Evolutionary conservation across 2,329 filamentous ascomycete genomes (phyloP).

Genomic region (Davidsoniella eucalypti): DNA sequence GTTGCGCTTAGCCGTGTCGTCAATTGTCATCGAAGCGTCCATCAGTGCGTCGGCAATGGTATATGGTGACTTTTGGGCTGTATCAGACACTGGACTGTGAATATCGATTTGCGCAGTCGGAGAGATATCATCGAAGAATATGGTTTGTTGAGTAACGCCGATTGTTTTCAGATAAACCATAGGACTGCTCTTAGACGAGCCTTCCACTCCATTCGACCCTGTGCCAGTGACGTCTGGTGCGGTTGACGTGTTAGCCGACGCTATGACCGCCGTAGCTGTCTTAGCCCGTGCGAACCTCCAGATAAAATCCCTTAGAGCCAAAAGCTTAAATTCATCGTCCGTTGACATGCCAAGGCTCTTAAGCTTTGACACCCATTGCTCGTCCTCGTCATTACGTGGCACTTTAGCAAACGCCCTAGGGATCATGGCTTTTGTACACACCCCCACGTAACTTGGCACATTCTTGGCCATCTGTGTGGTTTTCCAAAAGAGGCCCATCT

Average conservation of each 20-base stretch:
- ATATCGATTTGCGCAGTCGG: constrained; percentile 16
- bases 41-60: constrained; percentile 82
- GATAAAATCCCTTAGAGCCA: constrained; percentile 77
- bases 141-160: constrained; percentile 67
- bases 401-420: constrained; percentile 44
- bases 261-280: constrained; percentile 29
- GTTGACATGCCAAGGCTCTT: constrained; percentile 64
- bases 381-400: constrained; percentile 76
- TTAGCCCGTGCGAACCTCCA: constrained; percentile 68
- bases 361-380: constrained; percentile 76
- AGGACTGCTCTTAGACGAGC: constrained; percentile 33
- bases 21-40: constrained; percentile 80
- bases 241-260: constrained; percentile 18
- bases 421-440: constrained; percentile 28
- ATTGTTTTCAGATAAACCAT: constrained; percentile 62
- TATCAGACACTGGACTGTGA: constrained; percentile 16
- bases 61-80: constrained; percentile 32
- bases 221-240: constrained; percentile 13
- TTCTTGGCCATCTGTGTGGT: constrained; percentile 36
- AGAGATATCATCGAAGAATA: constrained; percentile 65
- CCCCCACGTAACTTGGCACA: constrained; percentile 25
- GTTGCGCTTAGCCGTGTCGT: constrained; percentile 40
- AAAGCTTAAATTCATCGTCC: constrained; percentile 80
- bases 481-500: constrained; percentile 80
- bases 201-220: constrained; percentile 17